Conservation (phyloP, 2,329 filamentous ascomycete genomes). For the Chaetomiaceae sp. region DNA sequence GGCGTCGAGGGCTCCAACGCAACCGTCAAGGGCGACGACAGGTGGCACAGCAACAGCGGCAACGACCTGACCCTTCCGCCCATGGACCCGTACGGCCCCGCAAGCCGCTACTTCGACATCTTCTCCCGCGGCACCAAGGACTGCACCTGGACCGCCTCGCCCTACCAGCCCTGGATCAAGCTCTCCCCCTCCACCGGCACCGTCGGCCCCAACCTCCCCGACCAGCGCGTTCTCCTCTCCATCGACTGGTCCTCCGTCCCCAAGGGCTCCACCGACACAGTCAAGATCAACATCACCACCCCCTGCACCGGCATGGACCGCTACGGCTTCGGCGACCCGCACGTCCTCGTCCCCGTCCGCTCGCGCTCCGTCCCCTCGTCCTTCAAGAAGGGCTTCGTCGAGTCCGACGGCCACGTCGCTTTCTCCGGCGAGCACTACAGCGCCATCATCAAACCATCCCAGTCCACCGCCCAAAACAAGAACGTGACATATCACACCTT, state of each 20-base stretch:
- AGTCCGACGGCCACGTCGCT: conserved; percentile 54
- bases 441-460: conserved; percentile 31
- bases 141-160: conserved; percentile 50
- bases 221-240: conserved; percentile 50
- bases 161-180: conserved; percentile 46
- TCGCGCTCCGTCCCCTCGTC: conserved; percentile 44
- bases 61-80: conserved; percentile 51
- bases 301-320: conserved; percentile 41
- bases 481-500: conserved; percentile 49
- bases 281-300: conserved; percentile 51
- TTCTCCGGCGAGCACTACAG: conserved; percentile 53
- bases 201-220: conserved; percentile 45
- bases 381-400: conserved; percentile 57
- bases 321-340: conserved; percentile 39
- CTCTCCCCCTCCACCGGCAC: conserved; percentile 47
- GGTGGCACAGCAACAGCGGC: conserved; percentile 52
- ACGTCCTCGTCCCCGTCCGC: conserved; percentile 52
- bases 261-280: conserved; percentile 36
- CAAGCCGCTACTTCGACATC: conserved; percentile 58
- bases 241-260: conserved; percentile 49
- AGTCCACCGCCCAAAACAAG: conserved; percentile 24
- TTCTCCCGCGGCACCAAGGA: conserved; percentile 53
- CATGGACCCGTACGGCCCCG: conserved; percentile 55
- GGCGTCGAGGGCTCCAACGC: conserved; percentile 62
- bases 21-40: conserved; percentile 63